A percentile compares a stretch with the other conserved stretches of the same genome.
phyloP scores from a whole-genome alignment of 768 basidiomycete genomes.

The Boletus fagicola region DNA sequence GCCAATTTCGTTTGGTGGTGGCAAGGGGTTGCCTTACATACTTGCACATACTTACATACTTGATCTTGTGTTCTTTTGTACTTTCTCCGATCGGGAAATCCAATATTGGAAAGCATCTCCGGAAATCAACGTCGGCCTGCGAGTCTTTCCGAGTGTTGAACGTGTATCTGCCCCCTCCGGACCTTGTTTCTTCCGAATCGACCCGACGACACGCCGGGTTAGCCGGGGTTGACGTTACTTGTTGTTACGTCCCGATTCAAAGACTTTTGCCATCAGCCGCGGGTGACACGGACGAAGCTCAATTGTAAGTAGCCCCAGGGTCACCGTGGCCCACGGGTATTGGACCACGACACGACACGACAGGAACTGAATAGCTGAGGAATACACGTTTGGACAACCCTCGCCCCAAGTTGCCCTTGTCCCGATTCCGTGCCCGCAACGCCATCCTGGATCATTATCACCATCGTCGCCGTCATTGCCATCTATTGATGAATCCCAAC shows the following conservation, averaged over 20 bases:
- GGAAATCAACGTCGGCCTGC: not conserved
- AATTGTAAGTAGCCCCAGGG: too few species aligned
- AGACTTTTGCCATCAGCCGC: not conserved
- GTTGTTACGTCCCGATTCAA: not conserved
- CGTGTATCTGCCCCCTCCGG: not conserved
- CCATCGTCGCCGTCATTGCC: too few species aligned
- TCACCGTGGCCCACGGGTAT: not conserved
- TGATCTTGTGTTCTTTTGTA: not conserved
- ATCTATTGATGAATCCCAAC: not conserved
- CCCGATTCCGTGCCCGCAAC: not conserved
- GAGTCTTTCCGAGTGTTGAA: not conserved
- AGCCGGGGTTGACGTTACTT: not conserved
- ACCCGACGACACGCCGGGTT: not conserved
- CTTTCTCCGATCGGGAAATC: not conserved
- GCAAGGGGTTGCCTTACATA: conserved; percentile 21
- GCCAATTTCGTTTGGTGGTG: conserved; percentile 10
- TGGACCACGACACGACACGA: not conserved
- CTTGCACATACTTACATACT: not conserved
- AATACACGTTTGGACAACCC: not conserved
- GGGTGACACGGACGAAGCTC: too few species aligned
- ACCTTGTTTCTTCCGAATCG: not conserved
- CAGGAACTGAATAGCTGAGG: too few species aligned
- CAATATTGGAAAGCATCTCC: not conserved
- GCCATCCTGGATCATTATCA: not conserved
- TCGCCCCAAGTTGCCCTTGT: not conserved